A percentile compares a stretch with the other conserved stretches of the same genome.
Evolutionary conservation across 1,284 basidiomycete species (phyloP).

Genomic region (Rhodotorula sp.): DNA sequence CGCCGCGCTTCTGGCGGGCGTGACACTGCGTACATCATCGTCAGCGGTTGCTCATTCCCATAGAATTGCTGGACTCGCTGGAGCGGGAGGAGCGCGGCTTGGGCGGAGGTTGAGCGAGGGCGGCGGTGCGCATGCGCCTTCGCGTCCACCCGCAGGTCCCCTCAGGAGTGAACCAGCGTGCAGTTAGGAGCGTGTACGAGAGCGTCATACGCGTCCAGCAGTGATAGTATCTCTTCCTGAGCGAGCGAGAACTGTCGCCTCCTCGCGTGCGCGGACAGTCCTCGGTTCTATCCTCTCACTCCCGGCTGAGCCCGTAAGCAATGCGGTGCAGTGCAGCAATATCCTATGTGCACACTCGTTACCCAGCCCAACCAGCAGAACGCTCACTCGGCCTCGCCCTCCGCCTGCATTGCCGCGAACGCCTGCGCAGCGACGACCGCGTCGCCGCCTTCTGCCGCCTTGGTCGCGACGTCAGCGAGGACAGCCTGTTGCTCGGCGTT

Average conservation of each 20-base stretch:
- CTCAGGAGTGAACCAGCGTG: no score
- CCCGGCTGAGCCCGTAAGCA: background rate
- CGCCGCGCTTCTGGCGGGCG: constrained; percentile 22
- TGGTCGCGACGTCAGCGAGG: constrained; percentile 25
- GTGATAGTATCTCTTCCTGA: no score
- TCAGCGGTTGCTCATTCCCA: no score
- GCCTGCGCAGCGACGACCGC: constrained; percentile 18
- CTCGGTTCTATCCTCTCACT: no score
- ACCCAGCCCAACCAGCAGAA: background rate
- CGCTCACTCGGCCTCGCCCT: constrained; percentile 2
- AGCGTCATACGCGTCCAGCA: no score
- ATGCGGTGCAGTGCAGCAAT: background rate
- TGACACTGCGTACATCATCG: constrained; percentile 14
- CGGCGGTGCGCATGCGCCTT: no score
- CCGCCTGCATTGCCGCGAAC: constrained; percentile 7
- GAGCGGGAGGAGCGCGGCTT: background rate
- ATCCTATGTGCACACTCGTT: no score
- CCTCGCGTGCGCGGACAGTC: no score
- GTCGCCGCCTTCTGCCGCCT: constrained; percentile 32
- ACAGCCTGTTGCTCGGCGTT: constrained; percentile 14
- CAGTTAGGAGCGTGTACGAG: no score
- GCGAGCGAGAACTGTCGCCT: no score
- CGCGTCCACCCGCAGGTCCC: no score
- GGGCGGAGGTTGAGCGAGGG: background rate
- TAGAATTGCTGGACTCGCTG: background rate